Percentiles rank a stretch among this genome's conserved stretches.
Conservation (phyloP, 192 early-diverging fungal genomes). For the Coemansia guatemalensis region DNA sequence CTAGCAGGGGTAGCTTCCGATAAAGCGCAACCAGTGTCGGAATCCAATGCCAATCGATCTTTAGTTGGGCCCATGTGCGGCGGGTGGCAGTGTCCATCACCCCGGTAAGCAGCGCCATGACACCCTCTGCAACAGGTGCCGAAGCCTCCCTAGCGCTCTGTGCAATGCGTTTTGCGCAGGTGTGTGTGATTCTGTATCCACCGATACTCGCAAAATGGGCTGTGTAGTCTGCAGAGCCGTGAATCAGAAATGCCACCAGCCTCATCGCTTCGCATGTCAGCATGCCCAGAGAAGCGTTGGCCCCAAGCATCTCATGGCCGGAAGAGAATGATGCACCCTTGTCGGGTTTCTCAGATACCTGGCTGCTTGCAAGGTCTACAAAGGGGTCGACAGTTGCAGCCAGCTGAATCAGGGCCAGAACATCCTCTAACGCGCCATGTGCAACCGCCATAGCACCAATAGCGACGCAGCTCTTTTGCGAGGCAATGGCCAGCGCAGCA, state of each 20-base stretch:
- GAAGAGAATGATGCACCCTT: background rate
- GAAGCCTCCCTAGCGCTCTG: slow-evolving; percentile 2
- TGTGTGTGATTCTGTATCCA: slow-evolving; percentile 19
- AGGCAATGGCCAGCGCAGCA: slow-evolving; percentile 9
- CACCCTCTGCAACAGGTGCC: slow-evolving; percentile 16
- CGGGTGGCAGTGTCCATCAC: slow-evolving; percentile 4
- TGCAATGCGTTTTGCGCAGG: slow-evolving; percentile 7
- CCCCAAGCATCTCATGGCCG: background rate
- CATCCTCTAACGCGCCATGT: slow-evolving; percentile 11
- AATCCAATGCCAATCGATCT: slow-evolving; percentile 30
- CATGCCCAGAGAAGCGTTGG: slow-evolving; percentile 5
- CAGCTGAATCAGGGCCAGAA: slow-evolving; percentile 25
- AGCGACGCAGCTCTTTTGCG: background rate
- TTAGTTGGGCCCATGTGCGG: slow-evolving; percentile 9
- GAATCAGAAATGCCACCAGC: slow-evolving; percentile 36
- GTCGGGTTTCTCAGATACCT: slow-evolving; percentile 14
- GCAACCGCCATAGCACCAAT: slow-evolving; percentile 10
- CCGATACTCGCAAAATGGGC: slow-evolving; percentile 3
- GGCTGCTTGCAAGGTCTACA: background rate
- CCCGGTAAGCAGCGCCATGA: slow-evolving; percentile 35
- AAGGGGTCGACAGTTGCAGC: slow-evolving; percentile 16
- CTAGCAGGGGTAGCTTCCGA: slow-evolving; percentile 10
- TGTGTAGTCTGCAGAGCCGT: slow-evolving; percentile 10
- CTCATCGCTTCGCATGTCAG: slow-evolving; percentile 21
- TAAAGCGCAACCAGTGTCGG: slow-evolving; percentile 15